Conservation (phyloP, 2,329 filamentous ascomycete genomes). For the Purpureocillium takamizusanense region DNA sequence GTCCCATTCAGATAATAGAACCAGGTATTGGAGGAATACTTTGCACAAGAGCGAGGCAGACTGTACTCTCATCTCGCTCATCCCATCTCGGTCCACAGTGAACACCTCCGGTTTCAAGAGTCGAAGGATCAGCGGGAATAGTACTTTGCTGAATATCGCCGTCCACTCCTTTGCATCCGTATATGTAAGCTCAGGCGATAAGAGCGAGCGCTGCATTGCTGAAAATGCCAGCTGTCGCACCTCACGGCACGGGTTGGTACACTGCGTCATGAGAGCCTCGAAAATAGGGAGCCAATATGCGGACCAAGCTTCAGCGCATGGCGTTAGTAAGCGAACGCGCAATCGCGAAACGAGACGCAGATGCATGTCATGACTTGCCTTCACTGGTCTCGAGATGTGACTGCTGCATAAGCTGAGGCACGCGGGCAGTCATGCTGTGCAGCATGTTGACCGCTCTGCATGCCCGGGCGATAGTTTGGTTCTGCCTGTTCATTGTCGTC, state of each 20-base stretch:
- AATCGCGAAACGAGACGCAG: no score
- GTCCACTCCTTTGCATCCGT: conserved; percentile 86
- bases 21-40: conserved; percentile 90
- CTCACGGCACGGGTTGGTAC: conserved; percentile 88
- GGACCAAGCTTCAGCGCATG: conserved; percentile 69
- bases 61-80: conserved; percentile 92
- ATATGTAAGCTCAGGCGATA: conserved; percentile 78
- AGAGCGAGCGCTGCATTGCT: conserved; percentile 73
- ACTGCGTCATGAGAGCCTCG: conserved; percentile 78
- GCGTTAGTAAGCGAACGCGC: conserved; percentile 1
- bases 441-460: conserved; percentile 75
- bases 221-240: conserved; percentile 84
- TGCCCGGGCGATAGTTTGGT: conserved; percentile 61
- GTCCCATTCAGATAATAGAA: conserved; percentile 74
- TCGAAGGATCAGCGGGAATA: conserved; percentile 82
- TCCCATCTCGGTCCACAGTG: conserved; percentile 79
- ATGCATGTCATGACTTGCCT: conserved; percentile 48
- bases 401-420: conserved; percentile 81
- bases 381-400: conserved; percentile 84
- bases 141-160: conserved; percentile 84
- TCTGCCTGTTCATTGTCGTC: conserved; percentile 12
- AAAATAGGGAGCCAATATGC: conserved; percentile 97
- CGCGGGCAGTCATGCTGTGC: conserved; percentile 70
- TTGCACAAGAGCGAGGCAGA: conserved; percentile 87
- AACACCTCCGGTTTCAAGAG: conserved; percentile 93